Evolutionary conservation across 768 basidiomycete species (phyloP).

Genomic region (Agaricus subrufescens): DNA sequence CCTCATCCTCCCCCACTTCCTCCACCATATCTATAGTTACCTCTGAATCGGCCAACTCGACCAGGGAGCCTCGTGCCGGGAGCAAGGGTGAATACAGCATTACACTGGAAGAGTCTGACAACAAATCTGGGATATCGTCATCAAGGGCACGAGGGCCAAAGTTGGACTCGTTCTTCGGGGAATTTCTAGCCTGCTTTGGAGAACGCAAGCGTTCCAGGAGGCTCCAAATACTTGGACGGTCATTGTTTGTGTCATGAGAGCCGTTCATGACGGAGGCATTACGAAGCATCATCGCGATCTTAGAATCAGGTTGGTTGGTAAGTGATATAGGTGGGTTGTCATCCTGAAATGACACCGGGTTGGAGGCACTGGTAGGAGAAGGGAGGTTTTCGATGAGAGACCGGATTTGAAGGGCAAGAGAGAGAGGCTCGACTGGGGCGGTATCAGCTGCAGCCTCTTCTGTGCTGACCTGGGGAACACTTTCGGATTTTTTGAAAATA

Average conservation of each 20-base stretch:
- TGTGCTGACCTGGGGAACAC: background rate
- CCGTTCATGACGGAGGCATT: conserved; percentile 8
- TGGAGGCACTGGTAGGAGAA: background rate
- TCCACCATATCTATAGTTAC: conserved; percentile 2
- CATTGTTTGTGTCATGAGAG: background rate
- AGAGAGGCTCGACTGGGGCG: background rate
- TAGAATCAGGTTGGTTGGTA: background rate
- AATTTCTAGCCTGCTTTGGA: background rate
- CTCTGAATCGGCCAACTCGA: conserved; percentile 7
- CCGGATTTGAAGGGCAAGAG: conserved; percentile 6
- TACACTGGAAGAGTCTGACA: background rate
- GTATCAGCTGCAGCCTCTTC: background rate
- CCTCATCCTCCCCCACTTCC: conserved; percentile 2
- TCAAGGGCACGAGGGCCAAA: background rate
- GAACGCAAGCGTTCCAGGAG: conserved; percentile 1
- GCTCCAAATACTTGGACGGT: conserved; percentile 6
- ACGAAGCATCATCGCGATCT: background rate
- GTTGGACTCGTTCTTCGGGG: background rate
- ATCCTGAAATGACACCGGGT: background rate
- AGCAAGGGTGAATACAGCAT: conserved; percentile 4
- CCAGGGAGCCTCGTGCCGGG: background rate
- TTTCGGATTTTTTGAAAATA: conserved; percentile 3
- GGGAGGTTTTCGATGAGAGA: conserved; percentile 4
- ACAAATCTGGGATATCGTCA: background rate
- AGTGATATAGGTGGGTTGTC: background rate